phyloP scores from a whole-genome alignment of 2,329 filamentous ascomycete genomes.

The Phaeomoniella chlamydospora region DNA sequence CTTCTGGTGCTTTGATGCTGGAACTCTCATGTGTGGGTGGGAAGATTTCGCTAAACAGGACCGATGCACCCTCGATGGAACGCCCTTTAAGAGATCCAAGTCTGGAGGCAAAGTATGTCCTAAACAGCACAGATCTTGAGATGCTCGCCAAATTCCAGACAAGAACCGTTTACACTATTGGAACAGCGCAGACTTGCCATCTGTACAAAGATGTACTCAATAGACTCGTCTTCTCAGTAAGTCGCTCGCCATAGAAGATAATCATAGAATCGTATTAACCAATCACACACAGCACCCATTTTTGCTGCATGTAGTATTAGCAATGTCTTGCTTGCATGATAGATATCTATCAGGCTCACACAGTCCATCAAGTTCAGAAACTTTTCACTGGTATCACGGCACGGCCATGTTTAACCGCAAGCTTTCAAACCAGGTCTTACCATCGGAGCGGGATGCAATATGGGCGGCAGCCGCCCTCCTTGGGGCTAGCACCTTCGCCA shows the following conservation, averaged over 20 bases:
- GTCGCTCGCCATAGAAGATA: slow-evolving; percentile 6
- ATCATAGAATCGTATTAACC: too few relatives aligned
- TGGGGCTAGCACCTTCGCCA: slow-evolving; percentile 24
- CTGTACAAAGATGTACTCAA: slow-evolving; percentile 10
- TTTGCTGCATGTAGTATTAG: slow-evolving; percentile 39
- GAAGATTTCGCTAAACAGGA: slow-evolving; percentile 1
- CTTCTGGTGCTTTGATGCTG: slow-evolving; percentile 1
- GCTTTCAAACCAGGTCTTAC: slow-evolving; percentile 18
- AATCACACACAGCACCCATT: slow-evolving; percentile 37
- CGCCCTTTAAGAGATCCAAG: not conserved
- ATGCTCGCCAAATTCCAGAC: slow-evolving; percentile 5
- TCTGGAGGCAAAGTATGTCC: too few relatives aligned
- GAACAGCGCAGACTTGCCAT: slow-evolving; percentile 2
- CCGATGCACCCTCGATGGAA: not conserved
- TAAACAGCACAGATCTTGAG: not conserved
- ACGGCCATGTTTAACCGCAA: slow-evolving; percentile 24
- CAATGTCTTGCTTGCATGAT: slow-evolving; percentile 40
- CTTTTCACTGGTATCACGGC: slow-evolving; percentile 28
- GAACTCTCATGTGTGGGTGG: too few relatives aligned
- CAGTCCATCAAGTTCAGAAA: slow-evolving; percentile 20
- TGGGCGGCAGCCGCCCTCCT: slow-evolving; percentile 33
- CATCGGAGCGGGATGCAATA: slow-evolving; percentile 26
- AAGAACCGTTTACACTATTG: slow-evolving; percentile 8
- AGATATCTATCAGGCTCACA: slow-evolving; percentile 20
- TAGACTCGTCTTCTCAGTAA: slow-evolving; percentile 25